A percentile compares a stretch with the other conserved stretches of the same genome.
phyloP scores from a whole-genome alignment of 2,329 filamentous ascomycete species.

The Penicillium sp. region DNA sequence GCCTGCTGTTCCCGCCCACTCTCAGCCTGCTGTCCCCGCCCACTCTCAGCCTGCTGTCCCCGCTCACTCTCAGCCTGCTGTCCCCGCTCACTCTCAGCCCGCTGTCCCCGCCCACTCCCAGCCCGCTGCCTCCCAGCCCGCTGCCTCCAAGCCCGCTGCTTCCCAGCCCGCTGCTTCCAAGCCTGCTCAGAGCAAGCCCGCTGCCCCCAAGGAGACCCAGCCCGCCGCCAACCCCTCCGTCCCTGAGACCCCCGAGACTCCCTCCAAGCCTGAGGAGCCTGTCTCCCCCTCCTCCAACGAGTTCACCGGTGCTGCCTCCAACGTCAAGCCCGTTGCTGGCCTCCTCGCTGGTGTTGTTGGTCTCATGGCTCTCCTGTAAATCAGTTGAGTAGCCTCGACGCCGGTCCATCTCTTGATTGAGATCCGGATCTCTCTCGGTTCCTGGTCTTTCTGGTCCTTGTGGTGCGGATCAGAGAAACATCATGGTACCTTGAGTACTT shows the following conservation, averaged over 20 bases:
- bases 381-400: conserved; percentile 9
- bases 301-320: conserved; percentile 36
- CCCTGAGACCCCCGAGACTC: conserved; percentile 1
- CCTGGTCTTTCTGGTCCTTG: conserved; percentile 9
- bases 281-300: conserved; percentile 8
- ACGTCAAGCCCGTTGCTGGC: conserved; percentile 34
- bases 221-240: conserved; percentile 4
- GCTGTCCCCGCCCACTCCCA: background rate
- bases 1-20: background rate
- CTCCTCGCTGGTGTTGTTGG: conserved; percentile 37
- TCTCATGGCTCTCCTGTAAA: conserved; percentile 39
- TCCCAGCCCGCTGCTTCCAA: too few relatives aligned
- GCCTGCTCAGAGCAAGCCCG: background rate
- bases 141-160: background rate
- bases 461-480: conserved; percentile 15
- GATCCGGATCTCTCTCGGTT: background rate
- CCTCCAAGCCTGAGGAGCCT: conserved; percentile 8
- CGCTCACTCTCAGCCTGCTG: background rate
- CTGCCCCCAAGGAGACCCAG: background rate
- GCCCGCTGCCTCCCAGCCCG: background rate
- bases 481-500: background rate
- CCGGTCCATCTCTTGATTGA: background rate
- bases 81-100: background rate
- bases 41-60: background rate
- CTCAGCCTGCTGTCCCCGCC: background rate